A percentile compares a stretch with the other conserved stretches of the same genome.
Conservation (phyloP, 805 yeast genomes). For the Lipomyces lipofer region DNA sequence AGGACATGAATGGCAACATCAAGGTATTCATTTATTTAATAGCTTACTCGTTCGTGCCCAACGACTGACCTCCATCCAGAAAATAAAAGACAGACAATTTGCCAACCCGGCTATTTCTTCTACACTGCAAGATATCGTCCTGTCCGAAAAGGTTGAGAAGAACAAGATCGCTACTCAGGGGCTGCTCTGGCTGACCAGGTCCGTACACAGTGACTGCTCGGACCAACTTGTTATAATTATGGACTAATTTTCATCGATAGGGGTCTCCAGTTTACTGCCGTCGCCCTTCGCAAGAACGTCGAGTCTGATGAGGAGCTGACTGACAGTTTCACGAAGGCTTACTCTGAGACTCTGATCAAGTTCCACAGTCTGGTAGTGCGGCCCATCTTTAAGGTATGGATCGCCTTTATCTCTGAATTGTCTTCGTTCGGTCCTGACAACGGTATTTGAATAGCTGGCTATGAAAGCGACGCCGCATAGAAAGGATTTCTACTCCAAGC, state of each 20-base stretch:
- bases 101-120: constrained; percentile 61
- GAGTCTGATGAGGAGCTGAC: constrained; percentile 64
- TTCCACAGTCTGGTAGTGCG: constrained; percentile 79
- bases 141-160: constrained; percentile 67
- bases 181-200: constrained; percentile 71
- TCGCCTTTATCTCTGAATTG: not conserved
- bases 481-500: constrained; percentile 76
- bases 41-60: not conserved
- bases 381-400: constrained; percentile 68
- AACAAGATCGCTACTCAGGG: constrained; percentile 84
- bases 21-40: constrained; percentile 35
- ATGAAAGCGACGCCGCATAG: constrained; percentile 95
- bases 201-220: constrained; percentile 1
- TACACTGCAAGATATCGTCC: constrained; percentile 77
- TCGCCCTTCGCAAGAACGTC: constrained; percentile 79
- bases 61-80: constrained; percentile 36
- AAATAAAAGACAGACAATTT: constrained; percentile 65
- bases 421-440: not conserved
- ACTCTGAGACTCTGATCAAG: constrained; percentile 73
- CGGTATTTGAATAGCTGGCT: constrained; percentile 51
- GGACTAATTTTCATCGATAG: constrained; percentile 42
- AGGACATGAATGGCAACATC: constrained; percentile 85
- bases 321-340: constrained; percentile 80
- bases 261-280: constrained; percentile 89
- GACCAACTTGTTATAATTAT: not conserved